A percentile compares a stretch with the other conserved stretches of the same genome.
These are phyloP conservation scores for Eudorina sp. DNA, from an alignment of 139 green algal species.

Conservation along the genomic window DNA sequence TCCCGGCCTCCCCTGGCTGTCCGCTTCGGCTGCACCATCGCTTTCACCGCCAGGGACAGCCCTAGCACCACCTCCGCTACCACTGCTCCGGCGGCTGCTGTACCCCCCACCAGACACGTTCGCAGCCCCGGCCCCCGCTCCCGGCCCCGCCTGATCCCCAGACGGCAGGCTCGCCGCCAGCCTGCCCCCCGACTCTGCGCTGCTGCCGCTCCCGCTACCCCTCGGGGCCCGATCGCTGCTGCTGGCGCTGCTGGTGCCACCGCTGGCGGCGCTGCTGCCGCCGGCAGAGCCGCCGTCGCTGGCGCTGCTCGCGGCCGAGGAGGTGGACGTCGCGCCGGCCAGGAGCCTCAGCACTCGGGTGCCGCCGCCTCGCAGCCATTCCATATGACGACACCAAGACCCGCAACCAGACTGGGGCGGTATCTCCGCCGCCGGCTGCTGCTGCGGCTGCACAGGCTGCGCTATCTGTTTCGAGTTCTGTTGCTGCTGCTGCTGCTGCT, in stretches of 20 bases:
- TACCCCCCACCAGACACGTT: neutral
- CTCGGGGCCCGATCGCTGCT: neutral
- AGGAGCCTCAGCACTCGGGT: slow-evolving; percentile 37
- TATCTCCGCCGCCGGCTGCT: neutral
- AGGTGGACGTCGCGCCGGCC: slow-evolving; percentile 12
- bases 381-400: slow-evolving; percentile 37
- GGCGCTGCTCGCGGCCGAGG: neutral
- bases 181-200: neutral
- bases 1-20: neutral
- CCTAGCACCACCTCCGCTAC: neutral
- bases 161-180: neutral
- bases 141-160: neutral
- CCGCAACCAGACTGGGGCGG: neutral
- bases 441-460: neutral
- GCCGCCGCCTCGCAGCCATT: slow-evolving; percentile 41
- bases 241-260: neutral
- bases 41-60: neutral
- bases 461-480: neutral
- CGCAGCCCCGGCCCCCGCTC: neutral
- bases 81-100: neutral
- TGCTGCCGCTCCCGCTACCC: slow-evolving; percentile 14
- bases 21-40: neutral
- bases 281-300: slow-evolving; percentile 14
- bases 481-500: neutral
- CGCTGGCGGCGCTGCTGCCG: neutral